phyloP scores from a whole-genome alignment of 495 filamentous ascomycete genomes.

The Neurospora pannonica region DNA sequence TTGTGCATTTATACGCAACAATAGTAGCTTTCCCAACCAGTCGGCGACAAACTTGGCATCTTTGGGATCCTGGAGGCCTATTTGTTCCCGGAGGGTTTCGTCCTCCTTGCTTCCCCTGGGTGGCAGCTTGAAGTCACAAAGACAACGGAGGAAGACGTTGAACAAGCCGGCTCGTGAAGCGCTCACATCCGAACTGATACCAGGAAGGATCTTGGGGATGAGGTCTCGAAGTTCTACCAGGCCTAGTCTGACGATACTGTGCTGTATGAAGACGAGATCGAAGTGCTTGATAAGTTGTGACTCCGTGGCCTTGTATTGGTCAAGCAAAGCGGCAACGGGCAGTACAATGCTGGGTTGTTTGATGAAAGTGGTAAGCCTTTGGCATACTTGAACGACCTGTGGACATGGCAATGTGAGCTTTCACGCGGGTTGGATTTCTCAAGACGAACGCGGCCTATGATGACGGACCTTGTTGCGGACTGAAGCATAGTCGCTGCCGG shows the following conservation, averaged over 20 bases:
- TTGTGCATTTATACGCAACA: slow-evolving; percentile 43
- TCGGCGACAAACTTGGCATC: slow-evolving; percentile 67
- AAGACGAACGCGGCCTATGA: neutral
- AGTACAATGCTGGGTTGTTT: slow-evolving; percentile 54
- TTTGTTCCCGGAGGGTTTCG: slow-evolving; percentile 47
- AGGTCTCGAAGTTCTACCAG: slow-evolving; percentile 43
- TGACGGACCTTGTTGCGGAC: slow-evolving; percentile 72
- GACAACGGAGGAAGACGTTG: slow-evolving; percentile 68
- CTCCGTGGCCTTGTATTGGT: slow-evolving; percentile 74
- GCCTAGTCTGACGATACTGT: slow-evolving; percentile 65
- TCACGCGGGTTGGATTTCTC: neutral
- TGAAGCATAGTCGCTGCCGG: slow-evolving; percentile 64
- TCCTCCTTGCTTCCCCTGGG: slow-evolving; percentile 72
- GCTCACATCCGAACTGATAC: slow-evolving; percentile 60
- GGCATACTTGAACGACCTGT: slow-evolving; percentile 61
- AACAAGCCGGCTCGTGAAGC: slow-evolving; percentile 66
- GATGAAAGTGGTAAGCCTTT: slow-evolving; percentile 43
- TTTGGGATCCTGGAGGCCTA: slow-evolving; percentile 51
- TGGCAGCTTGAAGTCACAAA: slow-evolving; percentile 64
- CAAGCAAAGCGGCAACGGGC: slow-evolving; percentile 71
- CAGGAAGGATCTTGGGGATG: slow-evolving; percentile 60
- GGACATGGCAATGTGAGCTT: neutral
- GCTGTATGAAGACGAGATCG: slow-evolving; percentile 81
- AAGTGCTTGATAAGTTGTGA: slow-evolving; percentile 74
- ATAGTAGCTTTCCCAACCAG: slow-evolving; percentile 72